Evolutionary conservation across 176 grass and related monocot species (phyloP).

Genomic region (Eremochloa ophiuroides): DNA sequence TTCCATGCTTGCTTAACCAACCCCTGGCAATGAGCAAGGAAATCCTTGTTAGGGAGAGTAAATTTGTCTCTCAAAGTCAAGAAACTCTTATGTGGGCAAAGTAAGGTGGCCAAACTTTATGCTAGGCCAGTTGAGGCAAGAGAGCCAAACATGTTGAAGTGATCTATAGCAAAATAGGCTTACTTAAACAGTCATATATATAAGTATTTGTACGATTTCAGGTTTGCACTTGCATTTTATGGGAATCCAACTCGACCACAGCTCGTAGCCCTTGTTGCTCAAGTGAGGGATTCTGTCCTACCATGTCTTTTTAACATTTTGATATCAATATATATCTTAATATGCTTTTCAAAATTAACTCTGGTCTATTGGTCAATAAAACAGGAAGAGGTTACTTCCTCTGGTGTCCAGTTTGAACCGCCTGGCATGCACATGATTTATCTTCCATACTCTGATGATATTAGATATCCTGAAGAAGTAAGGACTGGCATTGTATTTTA

Average conservation of each 20-base stretch:
- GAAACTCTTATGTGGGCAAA: background rate
- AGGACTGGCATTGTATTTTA: constrained; percentile 16
- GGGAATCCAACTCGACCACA: constrained; percentile 68
- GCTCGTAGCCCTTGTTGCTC: constrained; percentile 88
- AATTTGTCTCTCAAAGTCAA: background rate
- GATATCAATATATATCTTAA: background rate
- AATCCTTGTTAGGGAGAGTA: background rate
- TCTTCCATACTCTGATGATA: constrained; percentile 95
- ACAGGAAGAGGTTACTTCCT: constrained; percentile 79
- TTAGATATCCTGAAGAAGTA: constrained; percentile 89
- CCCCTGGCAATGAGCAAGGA: background rate
- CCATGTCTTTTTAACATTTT: constrained; percentile 1
- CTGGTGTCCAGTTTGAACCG: constrained; percentile 63
- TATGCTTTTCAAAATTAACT: constrained; percentile 27
- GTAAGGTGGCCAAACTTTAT: background rate
- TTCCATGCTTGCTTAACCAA: background rate
- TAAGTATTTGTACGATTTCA: constrained; percentile 36
- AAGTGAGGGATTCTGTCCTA: constrained; percentile 25
- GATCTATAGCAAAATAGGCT: background rate
- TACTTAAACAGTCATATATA: background rate
- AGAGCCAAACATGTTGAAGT: background rate
- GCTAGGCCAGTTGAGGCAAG: background rate
- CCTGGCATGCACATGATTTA: constrained; percentile 96
- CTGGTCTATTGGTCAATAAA: background rate
- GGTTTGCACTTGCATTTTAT: constrained; percentile 94